phyloP scores from a whole-genome alignment of 2,329 filamentous ascomycete genomes.

The Cladosporium sp. region DNA sequence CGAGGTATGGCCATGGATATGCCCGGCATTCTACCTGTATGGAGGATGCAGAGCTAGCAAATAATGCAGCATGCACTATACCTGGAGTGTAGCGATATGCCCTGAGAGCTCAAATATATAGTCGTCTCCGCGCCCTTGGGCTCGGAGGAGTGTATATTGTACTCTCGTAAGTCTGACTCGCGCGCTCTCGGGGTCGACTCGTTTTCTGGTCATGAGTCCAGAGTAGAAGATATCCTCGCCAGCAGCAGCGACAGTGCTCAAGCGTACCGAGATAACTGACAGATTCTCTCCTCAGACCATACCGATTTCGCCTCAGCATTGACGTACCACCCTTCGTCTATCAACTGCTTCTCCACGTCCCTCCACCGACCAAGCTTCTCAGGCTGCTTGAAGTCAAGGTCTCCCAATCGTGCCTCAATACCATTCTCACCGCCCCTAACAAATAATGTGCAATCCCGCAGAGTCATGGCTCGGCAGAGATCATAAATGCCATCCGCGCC shows the following conservation, averaged over 20 bases:
- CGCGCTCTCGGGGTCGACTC: not conserved
- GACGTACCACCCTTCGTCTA: constrained; percentile 46
- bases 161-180: not conserved
- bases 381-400: constrained; percentile 50
- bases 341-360: constrained; percentile 43
- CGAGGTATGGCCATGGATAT: not conserved
- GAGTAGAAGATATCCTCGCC: not conserved
- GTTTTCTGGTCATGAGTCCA: not conserved
- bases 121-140: not conserved
- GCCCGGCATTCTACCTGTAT: not conserved
- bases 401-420: constrained; percentile 47
- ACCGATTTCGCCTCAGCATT: constrained; percentile 30
- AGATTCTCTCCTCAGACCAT: constrained; percentile 18
- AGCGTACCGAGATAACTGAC: constrained; percentile 9
- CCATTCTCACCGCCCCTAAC: constrained; percentile 32
- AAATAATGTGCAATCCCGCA: constrained; percentile 52
- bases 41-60: not conserved
- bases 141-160: not conserved
- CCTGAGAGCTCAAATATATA: not conserved
- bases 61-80: not conserved
- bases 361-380: constrained; percentile 47
- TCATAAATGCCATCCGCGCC: constrained; percentile 23
- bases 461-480: constrained; percentile 48
- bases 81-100: not conserved
- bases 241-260: not conserved